These are phyloP conservation scores for Lactarius psammicola DNA, from an alignment of 768 basidiomycete species.

Conservation along the genomic window DNA sequence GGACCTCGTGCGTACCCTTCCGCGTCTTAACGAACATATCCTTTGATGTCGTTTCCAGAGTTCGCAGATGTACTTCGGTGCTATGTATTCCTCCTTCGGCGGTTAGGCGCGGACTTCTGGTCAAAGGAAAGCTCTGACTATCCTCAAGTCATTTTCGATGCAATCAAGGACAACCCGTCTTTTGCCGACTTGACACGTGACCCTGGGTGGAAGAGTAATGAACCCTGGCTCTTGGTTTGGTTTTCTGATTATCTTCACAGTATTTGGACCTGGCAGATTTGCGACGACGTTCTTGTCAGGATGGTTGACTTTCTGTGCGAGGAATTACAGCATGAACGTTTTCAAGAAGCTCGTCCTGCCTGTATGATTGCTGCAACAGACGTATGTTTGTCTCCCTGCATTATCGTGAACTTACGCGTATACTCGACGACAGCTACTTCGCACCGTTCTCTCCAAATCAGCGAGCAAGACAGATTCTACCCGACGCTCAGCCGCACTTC, in stretches of 20 bases:
- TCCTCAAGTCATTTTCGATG: slow-evolving; percentile 76
- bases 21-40: slow-evolving; percentile 19
- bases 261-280: slow-evolving; percentile 49
- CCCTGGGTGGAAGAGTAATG: slow-evolving; percentile 36
- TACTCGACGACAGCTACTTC: slow-evolving; percentile 35
- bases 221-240: slow-evolving; percentile 59
- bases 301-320: slow-evolving; percentile 74
- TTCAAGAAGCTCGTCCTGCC: slow-evolving; percentile 54
- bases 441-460: slow-evolving; percentile 37
- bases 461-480: slow-evolving; percentile 33
- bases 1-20: slow-evolving; percentile 54
- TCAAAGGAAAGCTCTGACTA: slow-evolving; percentile 64
- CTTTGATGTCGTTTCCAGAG: slow-evolving; percentile 41
- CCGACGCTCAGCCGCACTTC: slow-evolving; percentile 36
- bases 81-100: slow-evolving; percentile 58
- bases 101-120: slow-evolving; percentile 63
- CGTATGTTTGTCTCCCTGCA: slow-evolving; percentile 44
- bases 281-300: slow-evolving; percentile 61
- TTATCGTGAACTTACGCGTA: neutral
- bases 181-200: slow-evolving; percentile 49
- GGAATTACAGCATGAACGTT: slow-evolving; percentile 76
- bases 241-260: slow-evolving; percentile 61
- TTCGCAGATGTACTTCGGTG: slow-evolving; percentile 58
- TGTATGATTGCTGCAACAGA: slow-evolving; percentile 59
- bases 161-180: slow-evolving; percentile 73